Conservation (phyloP, 257 asterid genomes). For the Solanum okadae region DNA sequence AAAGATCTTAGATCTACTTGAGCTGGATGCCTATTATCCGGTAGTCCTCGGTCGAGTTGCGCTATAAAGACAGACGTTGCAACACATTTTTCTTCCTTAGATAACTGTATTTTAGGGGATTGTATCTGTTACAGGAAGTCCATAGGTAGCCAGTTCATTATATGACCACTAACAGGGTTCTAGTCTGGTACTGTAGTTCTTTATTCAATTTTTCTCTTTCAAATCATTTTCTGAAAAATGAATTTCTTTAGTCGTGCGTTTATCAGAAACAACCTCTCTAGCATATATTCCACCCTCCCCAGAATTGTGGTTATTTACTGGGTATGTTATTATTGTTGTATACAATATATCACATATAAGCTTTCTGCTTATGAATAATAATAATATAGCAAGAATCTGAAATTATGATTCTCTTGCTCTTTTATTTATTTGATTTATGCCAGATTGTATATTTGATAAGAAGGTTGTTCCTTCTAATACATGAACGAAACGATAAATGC, state of each 20-base stretch:
- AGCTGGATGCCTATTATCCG: conserved; percentile 60
- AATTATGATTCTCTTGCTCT: not conserved
- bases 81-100: not conserved
- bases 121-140: not conserved
- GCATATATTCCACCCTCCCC: not conserved
- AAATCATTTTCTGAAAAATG: not conserved
- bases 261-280: not conserved
- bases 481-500: not conserved
- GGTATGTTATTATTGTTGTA: not conserved
- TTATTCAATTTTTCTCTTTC: not conserved
- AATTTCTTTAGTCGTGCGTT: not conserved
- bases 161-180: not conserved
- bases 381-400: not conserved
- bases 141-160: not conserved
- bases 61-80: not conserved
- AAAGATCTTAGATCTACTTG: conserved; percentile 70
- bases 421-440: not conserved
- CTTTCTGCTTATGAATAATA: not conserved
- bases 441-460: not conserved
- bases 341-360: not conserved
- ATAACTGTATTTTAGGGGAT: not conserved
- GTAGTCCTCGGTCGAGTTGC: conserved; percentile 23
- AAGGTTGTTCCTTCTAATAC: not conserved
- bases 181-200: not conserved
- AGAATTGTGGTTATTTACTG: not conserved